phyloP scores from a whole-genome alignment of 2,329 filamentous ascomycete genomes.

The Myriangium duriaei region DNA sequence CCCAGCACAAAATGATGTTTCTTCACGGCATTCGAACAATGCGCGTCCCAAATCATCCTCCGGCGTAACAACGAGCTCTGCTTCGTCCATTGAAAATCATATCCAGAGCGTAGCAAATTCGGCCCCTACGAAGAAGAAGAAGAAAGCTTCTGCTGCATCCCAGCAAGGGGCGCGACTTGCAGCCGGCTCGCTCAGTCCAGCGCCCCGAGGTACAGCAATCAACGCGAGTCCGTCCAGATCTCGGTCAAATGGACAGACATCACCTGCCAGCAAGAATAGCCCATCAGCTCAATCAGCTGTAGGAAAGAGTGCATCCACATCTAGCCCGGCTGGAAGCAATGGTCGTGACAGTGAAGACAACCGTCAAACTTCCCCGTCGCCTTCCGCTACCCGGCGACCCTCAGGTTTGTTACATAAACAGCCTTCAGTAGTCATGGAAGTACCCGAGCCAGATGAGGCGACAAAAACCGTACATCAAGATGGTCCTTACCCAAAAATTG shows the following conservation, averaged over 20 bases:
- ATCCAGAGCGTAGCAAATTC: conserved; percentile 25
- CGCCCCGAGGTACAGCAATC: conserved; percentile 38
- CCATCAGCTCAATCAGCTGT: no score
- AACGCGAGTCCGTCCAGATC: conserved; percentile 1
- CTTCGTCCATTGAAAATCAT: conserved; percentile 20
- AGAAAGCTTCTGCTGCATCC: conserved; percentile 22
- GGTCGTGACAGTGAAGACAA: conserved; percentile 15
- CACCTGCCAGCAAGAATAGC: conserved; percentile 2
- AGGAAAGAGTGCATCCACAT: no score
- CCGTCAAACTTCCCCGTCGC: conserved; percentile 20
- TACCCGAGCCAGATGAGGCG: conserved; percentile 20
- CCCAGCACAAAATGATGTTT: conserved; percentile 15
- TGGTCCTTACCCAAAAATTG: conserved; percentile 4
- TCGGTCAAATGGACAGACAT: background rate
- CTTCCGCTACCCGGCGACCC: conserved; percentile 16
- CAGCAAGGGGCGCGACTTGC: conserved; percentile 30
- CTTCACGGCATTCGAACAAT: conserved; percentile 17
- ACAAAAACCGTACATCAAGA: conserved; percentile 11
- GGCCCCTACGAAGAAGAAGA: conserved; percentile 32
- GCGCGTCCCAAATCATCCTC: conserved; percentile 20
- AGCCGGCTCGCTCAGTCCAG: conserved; percentile 40
- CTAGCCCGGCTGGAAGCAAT: conserved; percentile 11
- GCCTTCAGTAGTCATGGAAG: conserved; percentile 23
- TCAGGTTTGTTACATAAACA: conserved; percentile 19
- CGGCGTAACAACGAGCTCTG: conserved; percentile 15